Evolutionary conservation across 352 stramenopile species (phyloP).

Genomic region (Phytopythium helicoides): DNA sequence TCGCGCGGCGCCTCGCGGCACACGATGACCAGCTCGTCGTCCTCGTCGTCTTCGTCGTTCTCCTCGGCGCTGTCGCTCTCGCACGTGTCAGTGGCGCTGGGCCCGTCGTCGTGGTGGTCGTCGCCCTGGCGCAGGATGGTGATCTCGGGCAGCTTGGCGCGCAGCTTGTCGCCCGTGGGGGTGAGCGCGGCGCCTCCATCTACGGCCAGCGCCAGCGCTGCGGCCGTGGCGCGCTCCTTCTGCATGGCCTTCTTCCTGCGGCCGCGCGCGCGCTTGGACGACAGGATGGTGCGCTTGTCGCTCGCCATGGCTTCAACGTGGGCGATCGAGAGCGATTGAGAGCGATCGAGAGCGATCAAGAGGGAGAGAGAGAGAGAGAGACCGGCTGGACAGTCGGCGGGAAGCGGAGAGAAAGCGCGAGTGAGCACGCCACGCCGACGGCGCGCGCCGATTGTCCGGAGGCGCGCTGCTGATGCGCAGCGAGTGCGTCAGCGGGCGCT

Average conservation of each 20-base stretch:
- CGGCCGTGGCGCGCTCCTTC: slow-evolving; percentile 2
- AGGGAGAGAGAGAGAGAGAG: not conserved
- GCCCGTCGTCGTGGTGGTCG: slow-evolving; percentile 10
- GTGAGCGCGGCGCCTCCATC: not conserved
- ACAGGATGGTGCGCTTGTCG: slow-evolving; percentile 69
- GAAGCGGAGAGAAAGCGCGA: not conserved
- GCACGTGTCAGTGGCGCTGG: slow-evolving; percentile 12
- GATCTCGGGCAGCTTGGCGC: slow-evolving; percentile 8
- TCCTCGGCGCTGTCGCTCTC: slow-evolving; percentile 28
- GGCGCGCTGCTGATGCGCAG: no score
- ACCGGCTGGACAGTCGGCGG: no score
- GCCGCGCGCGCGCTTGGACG: slow-evolving; percentile 56
- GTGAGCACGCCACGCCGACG: not conserved
- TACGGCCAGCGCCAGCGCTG: no score
- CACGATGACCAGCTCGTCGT: slow-evolving; percentile 70
- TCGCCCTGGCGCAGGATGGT: slow-evolving; percentile 21
- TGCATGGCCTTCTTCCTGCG: slow-evolving; percentile 35
- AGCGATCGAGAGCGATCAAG: not conserved
- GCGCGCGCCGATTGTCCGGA: not conserved
- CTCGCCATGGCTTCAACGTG: slow-evolving; percentile 30
- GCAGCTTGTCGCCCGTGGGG: no score
- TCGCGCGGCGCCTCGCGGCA: slow-evolving; percentile 46
- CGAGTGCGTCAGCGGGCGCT: no score
- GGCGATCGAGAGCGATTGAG: not conserved
- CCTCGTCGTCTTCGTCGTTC: slow-evolving; percentile 31